These are phyloP conservation scores for Echinochloa phyllopogon DNA, from an alignment of 176 grass and related monocot species.

Conservation along the genomic window DNA sequence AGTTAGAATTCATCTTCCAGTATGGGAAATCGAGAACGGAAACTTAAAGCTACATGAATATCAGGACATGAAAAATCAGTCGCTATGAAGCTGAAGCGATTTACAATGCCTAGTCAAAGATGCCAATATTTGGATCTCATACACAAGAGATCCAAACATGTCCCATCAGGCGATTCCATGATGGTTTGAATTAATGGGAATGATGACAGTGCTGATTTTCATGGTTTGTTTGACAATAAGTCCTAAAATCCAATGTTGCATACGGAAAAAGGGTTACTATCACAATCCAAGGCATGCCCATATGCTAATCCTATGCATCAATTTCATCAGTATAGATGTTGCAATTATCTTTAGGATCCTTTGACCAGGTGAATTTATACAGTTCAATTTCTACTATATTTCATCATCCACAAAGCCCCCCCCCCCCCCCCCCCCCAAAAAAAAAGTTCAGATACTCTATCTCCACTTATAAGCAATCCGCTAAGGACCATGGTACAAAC, in stretches of 20 bases:
- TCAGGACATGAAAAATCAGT: not conserved
- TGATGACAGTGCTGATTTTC: not conserved
- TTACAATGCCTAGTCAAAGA: not conserved
- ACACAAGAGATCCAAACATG: not conserved
- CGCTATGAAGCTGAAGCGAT: not conserved
- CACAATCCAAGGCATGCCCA: not conserved
- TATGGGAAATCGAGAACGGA: not conserved
- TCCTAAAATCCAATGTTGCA: slow-evolving; percentile 1
- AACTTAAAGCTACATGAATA: slow-evolving; percentile 15
- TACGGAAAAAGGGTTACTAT: slow-evolving; percentile 18
- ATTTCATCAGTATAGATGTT: not conserved
- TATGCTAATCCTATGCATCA: not conserved
- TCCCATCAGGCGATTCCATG: not conserved
- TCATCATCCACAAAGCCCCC: not conserved
- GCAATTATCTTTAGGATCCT: not conserved
- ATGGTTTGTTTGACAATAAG: not conserved
- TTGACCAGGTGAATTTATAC: not conserved
- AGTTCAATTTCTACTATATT: not conserved
- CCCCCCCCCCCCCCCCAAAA: not conserved
- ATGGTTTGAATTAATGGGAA: not conserved
- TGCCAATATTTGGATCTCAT: not conserved
- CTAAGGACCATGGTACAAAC: not conserved
- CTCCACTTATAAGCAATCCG: not conserved
- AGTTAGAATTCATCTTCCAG: not conserved
- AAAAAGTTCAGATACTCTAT: no score